phyloP scores from a whole-genome alignment of 2,329 filamentous ascomycete species.

The Diaporthe caulivora region DNA sequence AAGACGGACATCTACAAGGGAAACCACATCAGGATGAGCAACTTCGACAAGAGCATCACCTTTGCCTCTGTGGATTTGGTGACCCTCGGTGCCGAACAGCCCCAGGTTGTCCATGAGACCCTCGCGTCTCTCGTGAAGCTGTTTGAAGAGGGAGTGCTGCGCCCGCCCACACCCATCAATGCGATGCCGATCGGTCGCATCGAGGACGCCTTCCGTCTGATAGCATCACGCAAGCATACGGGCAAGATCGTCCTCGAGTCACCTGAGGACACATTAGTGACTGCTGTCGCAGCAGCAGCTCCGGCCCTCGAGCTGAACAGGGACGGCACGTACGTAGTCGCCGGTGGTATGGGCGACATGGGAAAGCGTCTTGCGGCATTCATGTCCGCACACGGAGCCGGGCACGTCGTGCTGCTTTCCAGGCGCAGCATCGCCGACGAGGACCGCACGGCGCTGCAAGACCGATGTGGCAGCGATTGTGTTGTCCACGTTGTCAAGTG shows the following conservation, averaged over 20 bases:
- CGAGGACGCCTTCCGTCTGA: constrained; percentile 56
- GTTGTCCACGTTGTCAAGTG: constrained; percentile 49
- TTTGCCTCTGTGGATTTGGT: constrained; percentile 37
- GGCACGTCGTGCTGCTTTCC: constrained; percentile 48
- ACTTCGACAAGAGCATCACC: constrained; percentile 45
- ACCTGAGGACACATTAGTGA: constrained; percentile 39
- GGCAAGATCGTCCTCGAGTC: constrained; percentile 52
- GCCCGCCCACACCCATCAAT: constrained; percentile 51
- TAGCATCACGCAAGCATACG: constrained; percentile 56
- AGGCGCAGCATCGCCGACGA: constrained; percentile 43
- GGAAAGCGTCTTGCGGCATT: constrained; percentile 45
- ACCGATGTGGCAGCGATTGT: constrained; percentile 38
- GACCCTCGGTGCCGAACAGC: constrained; percentile 21
- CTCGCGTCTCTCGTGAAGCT: constrained; percentile 26
- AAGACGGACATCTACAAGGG: constrained; percentile 48
- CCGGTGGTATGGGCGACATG: constrained; percentile 51
- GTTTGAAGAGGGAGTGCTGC: constrained; percentile 27
- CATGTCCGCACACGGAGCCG: constrained; percentile 47
- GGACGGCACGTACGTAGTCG: constrained; percentile 48
- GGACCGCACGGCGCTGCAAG: constrained; percentile 33
- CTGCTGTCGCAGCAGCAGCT: constrained; percentile 38
- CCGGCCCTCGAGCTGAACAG: constrained; percentile 33
- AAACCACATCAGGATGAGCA: constrained; percentile 49
- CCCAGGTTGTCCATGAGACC: constrained; percentile 10
- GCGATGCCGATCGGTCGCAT: constrained; percentile 51